These are phyloP conservation scores for Diphasiastrum complanatum DNA, from an alignment of 83 land plant genomes.

Conservation along the genomic window DNA sequence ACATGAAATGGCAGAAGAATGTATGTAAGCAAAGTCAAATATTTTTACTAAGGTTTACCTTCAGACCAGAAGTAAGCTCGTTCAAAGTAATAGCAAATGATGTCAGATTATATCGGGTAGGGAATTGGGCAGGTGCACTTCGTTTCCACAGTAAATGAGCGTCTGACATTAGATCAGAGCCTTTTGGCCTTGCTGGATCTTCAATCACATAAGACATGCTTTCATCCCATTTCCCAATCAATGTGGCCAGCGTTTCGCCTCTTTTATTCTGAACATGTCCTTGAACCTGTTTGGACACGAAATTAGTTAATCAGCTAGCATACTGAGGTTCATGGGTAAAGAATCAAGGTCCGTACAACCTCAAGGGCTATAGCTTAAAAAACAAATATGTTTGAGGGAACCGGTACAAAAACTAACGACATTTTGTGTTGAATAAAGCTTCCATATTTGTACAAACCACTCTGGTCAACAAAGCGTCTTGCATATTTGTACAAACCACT, in stretches of 20 bases:
- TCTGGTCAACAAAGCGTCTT: background rate
- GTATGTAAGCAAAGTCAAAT: too few species aligned
- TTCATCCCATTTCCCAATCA: conserved; percentile 77
- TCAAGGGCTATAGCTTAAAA: too few species aligned
- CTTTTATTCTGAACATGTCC: conserved; percentile 55
- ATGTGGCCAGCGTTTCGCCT: conserved; percentile 46
- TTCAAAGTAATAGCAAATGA: conserved; percentile 71
- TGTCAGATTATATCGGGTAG: conserved; percentile 63
- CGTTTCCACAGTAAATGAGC: conserved; percentile 54
- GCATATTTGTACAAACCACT: background rate
- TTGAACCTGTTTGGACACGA: conserved; percentile 42
- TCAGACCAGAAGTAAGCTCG: conserved; percentile 64
- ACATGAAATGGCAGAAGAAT: too few species aligned
- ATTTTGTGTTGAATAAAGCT: too few species aligned
- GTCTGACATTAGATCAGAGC: conserved; percentile 23
- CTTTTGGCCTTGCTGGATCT: conserved; percentile 36
- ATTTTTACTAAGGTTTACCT: conserved; percentile 44
- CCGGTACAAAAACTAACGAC: too few species aligned
- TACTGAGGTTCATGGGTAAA: background rate
- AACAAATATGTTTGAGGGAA: too few species aligned
- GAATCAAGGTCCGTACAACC: too few species aligned
- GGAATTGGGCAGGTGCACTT: conserved; percentile 30
- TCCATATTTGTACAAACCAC: too few species aligned
- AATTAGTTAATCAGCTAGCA: background rate
- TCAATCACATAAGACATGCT: conserved; percentile 49